Evolutionary conservation across 2,329 filamentous ascomycete genomes (phyloP).

Genomic region (Aspergillus versicolor): DNA sequence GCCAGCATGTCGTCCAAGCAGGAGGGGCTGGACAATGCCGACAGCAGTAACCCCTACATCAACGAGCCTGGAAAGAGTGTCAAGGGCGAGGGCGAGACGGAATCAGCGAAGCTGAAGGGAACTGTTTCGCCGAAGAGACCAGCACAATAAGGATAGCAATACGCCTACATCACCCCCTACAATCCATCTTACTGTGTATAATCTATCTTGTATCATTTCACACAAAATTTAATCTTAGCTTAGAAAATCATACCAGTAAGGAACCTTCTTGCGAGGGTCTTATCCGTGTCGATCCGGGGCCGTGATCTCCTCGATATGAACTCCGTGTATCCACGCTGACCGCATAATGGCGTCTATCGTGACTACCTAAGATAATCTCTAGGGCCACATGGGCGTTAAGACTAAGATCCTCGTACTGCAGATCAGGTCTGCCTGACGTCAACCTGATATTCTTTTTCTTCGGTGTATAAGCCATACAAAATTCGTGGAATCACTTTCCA

Average conservation of each 20-base stretch:
- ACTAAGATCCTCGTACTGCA: background rate
- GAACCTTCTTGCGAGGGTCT: background rate
- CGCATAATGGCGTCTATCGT: background rate
- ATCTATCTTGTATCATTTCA: background rate
- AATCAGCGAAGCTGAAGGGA: constrained; percentile 56
- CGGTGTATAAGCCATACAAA: background rate
- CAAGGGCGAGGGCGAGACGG: constrained; percentile 58
- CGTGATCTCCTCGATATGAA: background rate
- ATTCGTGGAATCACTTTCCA: background rate
- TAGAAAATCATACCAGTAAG: background rate
- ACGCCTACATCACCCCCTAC: background rate
- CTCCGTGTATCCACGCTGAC: background rate
- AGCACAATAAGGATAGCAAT: background rate
- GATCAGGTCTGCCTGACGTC: background rate
- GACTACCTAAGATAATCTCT: background rate
- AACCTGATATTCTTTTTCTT: background rate
- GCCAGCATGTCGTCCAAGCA: constrained; percentile 54
- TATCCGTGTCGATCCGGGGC: too few relatives aligned
- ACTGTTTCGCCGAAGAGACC: constrained; percentile 43
- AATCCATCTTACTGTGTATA: background rate
- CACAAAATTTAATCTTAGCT: background rate
- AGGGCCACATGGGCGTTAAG: background rate
- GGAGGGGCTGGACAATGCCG: constrained; percentile 51
- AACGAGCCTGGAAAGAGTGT: constrained; percentile 50
- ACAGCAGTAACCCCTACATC: constrained; percentile 52